Percentiles rank a stretch among this genome's conserved stretches.
Conservation (phyloP, 441 rosid species). For the Brassica balearica region DNA sequence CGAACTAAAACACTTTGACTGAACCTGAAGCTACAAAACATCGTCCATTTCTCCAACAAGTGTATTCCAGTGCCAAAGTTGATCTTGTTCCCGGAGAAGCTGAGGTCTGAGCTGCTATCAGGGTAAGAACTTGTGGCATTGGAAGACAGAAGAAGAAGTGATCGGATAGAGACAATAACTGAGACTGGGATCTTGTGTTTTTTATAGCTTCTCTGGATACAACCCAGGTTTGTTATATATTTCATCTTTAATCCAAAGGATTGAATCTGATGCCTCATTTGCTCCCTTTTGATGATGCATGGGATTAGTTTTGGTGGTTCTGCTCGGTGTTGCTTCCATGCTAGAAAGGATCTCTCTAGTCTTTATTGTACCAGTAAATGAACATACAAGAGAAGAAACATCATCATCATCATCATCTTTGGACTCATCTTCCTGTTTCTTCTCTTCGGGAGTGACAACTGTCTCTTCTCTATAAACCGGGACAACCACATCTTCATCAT, state of each 20-base stretch:
- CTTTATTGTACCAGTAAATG: constrained; percentile 49
- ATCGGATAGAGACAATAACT: constrained; percentile 42
- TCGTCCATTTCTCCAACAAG: constrained; percentile 52
- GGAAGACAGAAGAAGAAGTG: constrained; percentile 35
- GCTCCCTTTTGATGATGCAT: constrained; percentile 23
- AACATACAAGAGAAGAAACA: too few species aligned
- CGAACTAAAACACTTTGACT: constrained; percentile 19
- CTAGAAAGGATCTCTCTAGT: constrained; percentile 55
- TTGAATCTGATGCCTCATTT: constrained; percentile 34
- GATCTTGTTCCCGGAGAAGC: constrained; percentile 8
- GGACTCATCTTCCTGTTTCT: too few species aligned
- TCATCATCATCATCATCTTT: too few species aligned
- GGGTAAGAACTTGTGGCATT: constrained; percentile 38
- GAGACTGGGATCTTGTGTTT: constrained; percentile 57
- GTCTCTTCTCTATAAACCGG: background rate
- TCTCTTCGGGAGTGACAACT: too few species aligned
- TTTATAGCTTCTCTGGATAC: constrained; percentile 17
- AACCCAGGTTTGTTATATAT: constrained; percentile 33
- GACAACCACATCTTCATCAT: too few species aligned
- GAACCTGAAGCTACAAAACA: constrained; percentile 62
- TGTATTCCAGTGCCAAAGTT: constrained; percentile 50
- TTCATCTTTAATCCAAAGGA: constrained; percentile 57
- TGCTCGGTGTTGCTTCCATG: constrained; percentile 54
- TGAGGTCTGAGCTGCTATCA: background rate
- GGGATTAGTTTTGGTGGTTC: background rate